These are phyloP conservation scores for Leucoagaricus sp. DNA, from an alignment of 1,284 basidiomycete species.

Conservation along the genomic window DNA sequence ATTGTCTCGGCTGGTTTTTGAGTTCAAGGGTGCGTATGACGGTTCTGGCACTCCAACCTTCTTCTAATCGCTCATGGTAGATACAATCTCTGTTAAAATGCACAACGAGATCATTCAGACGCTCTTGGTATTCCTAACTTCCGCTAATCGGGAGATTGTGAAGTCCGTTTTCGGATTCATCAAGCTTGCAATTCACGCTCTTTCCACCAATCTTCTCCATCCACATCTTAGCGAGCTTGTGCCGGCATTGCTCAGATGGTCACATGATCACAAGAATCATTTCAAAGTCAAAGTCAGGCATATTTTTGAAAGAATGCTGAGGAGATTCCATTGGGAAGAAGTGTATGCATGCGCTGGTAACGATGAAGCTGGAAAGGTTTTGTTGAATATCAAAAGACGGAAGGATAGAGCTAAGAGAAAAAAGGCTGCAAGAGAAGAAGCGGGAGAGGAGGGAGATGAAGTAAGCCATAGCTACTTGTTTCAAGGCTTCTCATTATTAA, in stretches of 20 bases:
- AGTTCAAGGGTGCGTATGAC: slow-evolving; percentile 78
- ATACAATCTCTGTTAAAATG: slow-evolving; percentile 73
- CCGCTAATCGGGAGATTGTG: slow-evolving; percentile 96
- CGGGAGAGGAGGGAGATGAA: slow-evolving; percentile 59
- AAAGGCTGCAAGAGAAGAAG: slow-evolving; percentile 53
- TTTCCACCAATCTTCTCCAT: slow-evolving; percentile 71
- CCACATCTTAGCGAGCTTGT: slow-evolving; percentile 81
- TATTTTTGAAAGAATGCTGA: slow-evolving; percentile 94
- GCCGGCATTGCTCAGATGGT: slow-evolving; percentile 87
- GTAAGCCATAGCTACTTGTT: slow-evolving; percentile 37
- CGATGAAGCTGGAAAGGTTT: slow-evolving; percentile 75
- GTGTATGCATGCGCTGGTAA: slow-evolving; percentile 79
- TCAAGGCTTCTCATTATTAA: neutral
- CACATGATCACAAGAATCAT: slow-evolving; percentile 98
- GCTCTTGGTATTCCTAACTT: slow-evolving; percentile 86
- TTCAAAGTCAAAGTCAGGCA: slow-evolving; percentile 98
- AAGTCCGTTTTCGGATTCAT: slow-evolving; percentile 95
- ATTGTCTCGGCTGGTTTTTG: slow-evolving; percentile 91
- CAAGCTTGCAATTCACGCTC: slow-evolving; percentile 90
- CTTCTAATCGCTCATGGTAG: slow-evolving; percentile 40
- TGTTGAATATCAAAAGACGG: slow-evolving; percentile 89
- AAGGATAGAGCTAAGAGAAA: slow-evolving; percentile 90
- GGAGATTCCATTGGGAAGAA: slow-evolving; percentile 88
- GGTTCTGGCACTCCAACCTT: neutral
- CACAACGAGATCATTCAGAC: slow-evolving; percentile 88